These are phyloP conservation scores for Penicillium tannophilum DNA, from an alignment of 495 filamentous ascomycete species.

Conservation along the genomic window DNA sequence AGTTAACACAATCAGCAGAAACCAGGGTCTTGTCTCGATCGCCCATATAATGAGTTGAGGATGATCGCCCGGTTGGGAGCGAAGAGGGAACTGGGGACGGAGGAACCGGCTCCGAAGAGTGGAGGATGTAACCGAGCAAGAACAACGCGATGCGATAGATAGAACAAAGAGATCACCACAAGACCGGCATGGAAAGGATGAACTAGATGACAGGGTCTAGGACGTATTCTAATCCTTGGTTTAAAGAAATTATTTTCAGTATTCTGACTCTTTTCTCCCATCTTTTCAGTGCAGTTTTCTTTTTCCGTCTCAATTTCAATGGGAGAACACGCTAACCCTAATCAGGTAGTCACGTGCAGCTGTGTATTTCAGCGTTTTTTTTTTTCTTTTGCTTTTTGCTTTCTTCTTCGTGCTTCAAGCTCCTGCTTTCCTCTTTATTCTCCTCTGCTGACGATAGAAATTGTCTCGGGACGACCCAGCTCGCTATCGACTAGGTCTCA, in stretches of 20 bases:
- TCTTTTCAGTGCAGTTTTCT: neutral
- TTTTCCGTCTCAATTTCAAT: slow-evolving; percentile 4
- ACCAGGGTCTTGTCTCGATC: slow-evolving; percentile 34
- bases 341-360: slow-evolving; percentile 29
- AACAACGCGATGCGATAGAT: slow-evolving; percentile 12
- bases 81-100: slow-evolving; percentile 37
- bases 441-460: slow-evolving; percentile 11
- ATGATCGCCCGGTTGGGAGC: slow-evolving; percentile 37
- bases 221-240: neutral
- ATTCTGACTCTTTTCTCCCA: neutral
- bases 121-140: slow-evolving; percentile 35
- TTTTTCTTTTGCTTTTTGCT: slow-evolving; percentile 30
- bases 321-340: slow-evolving; percentile 26
- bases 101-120: slow-evolving; percentile 34
- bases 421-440: slow-evolving; percentile 18
- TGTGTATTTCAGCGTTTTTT: slow-evolving; percentile 31
- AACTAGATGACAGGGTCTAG: neutral
- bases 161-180: slow-evolving; percentile 2
- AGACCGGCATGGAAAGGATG: neutral
- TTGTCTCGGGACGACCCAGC: neutral
- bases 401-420: slow-evolving; percentile 14
- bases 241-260: neutral
- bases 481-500: neutral
- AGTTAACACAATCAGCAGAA: slow-evolving; percentile 11
- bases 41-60: slow-evolving; percentile 30